Base-by-base conservation (phyloP, 495 filamentous ascomycete genomes). In the Podospora fimiseda region DNA sequence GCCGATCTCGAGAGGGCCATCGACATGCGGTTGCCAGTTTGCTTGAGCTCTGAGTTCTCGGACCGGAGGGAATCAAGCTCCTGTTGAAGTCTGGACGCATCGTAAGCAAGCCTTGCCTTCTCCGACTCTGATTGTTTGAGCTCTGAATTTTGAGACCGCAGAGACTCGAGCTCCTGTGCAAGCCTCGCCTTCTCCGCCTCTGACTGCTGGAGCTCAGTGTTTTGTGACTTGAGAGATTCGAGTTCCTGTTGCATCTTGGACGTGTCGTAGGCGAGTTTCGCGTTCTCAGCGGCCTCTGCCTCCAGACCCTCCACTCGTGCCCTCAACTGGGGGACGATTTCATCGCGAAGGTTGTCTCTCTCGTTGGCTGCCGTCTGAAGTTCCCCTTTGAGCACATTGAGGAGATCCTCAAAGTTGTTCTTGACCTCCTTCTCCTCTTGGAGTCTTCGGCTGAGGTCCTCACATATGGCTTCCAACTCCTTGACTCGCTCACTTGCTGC, bases 331-430 rank as follows among this genome's bases (percentile, higher is more conserved):
- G 89, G 87, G 2, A 92, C 81, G 23, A 94, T 75, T 57, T 91
- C 89, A 55, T 97, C 90, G 20, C 88, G 83, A 9, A 97, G 82
- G 55, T 95, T 88, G 67, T 97, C 93, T 22, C 90, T 79, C 65
- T 98, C 93, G 54, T 95, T 89, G 15, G 85, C 79, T 50, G 90
- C 80, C 58, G 84, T 85, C 59, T 89, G 82, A 9, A 96, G 73
- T 61, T 98, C 90, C 2, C 83, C 78, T 53, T 86, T 84, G 60
- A 97, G 81, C 19, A 88, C 93, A 9, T 82, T 82, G 24, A 96
- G 75, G 37, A 97, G 75, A 64, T 95, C 91, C 65, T 96, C 90
- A 61, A 96, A 93, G 59, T 93, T 97, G 64, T 89, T 88, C 63
- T 95, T 96, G 53, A 86, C 81, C 64, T 88, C 82, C 24, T 88